These are phyloP conservation scores for Aspergillus transmontanensis DNA, from an alignment of 2,329 filamentous ascomycete species.

Conservation along the genomic window DNA sequence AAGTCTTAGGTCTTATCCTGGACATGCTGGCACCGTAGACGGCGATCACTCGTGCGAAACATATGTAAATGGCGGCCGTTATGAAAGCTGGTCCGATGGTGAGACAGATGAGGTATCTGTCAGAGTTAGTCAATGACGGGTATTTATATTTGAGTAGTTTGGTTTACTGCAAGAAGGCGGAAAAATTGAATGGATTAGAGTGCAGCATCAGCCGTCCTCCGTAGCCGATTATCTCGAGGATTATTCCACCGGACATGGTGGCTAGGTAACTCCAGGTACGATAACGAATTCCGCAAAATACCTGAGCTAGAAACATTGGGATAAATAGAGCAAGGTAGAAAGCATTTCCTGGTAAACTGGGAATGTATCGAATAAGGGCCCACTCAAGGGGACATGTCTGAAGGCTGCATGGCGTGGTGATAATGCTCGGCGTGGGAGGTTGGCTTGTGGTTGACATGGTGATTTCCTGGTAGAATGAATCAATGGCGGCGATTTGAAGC, in stretches of 20 bases:
- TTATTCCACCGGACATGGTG: constrained; percentile 57
- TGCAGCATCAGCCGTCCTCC: constrained; percentile 59
- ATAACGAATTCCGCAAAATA: constrained; percentile 47
- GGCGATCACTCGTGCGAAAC: constrained; percentile 37
- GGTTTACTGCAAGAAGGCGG: constrained; percentile 47
- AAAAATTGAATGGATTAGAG: constrained; percentile 48
- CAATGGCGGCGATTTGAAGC: background rate
- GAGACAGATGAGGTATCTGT: constrained; percentile 62
- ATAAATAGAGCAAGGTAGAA: constrained; percentile 56
- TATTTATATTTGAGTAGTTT: background rate
- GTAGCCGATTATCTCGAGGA: constrained; percentile 63
- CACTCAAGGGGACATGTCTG: constrained; percentile 1
- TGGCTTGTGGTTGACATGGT: background rate
- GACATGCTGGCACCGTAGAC: constrained; percentile 37
- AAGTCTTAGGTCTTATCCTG: constrained; percentile 35
- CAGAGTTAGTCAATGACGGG: background rate
- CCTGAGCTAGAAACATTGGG: constrained; percentile 45
- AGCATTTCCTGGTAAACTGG: constrained; percentile 53
- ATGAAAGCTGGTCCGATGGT: constrained; percentile 68
- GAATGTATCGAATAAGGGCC: background rate
- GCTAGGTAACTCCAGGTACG: constrained; percentile 55
- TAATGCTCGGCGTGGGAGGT: background rate
- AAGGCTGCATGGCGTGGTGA: background rate
- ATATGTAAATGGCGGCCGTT: constrained; percentile 66
- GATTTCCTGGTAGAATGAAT: background rate